Percentiles rank a stretch among this genome's conserved stretches.
Evolutionary conservation across 2,329 filamentous ascomycete genomes (phyloP).

Genomic region (Neofusicoccum kwambonambiense): DNA sequence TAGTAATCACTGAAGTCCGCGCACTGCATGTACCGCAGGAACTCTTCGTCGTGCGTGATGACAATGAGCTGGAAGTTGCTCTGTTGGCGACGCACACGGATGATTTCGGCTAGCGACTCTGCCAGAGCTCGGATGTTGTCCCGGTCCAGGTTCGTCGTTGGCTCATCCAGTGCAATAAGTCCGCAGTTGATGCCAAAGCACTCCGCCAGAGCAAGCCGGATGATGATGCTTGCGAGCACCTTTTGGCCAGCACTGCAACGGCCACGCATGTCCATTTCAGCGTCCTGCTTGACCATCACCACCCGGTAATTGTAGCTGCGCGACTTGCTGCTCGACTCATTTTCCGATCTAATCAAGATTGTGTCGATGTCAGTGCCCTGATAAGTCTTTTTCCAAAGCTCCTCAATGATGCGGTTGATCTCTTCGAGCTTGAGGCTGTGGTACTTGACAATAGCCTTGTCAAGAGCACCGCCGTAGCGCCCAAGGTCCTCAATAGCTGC

Average conservation of each 20-base stretch:
- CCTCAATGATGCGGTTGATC: constrained; percentile 90
- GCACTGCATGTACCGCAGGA: constrained; percentile 88
- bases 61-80: constrained; percentile 97
- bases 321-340: constrained; percentile 71
- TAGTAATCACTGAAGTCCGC: constrained; percentile 91
- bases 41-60: constrained; percentile 98
- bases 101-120: constrained; percentile 80
- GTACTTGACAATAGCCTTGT: constrained; percentile 97
- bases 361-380: constrained; percentile 96
- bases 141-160: constrained; percentile 91
- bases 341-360: constrained; percentile 90
- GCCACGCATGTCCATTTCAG: constrained; percentile 99
- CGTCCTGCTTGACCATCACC: constrained; percentile 95
- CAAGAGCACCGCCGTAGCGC: constrained; percentile 78
- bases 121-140: constrained; percentile 94
- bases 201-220: constrained; percentile 91
- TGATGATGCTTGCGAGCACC: constrained; percentile 94
- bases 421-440: constrained; percentile 97
- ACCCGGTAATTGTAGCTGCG: constrained; percentile 94
- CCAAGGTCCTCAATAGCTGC: constrained; percentile 88
- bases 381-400: constrained; percentile 97
- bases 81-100: constrained; percentile 77
- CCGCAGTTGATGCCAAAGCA: constrained; percentile 96
- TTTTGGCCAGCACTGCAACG: constrained; percentile 96
- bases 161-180: constrained; percentile 93